Evolutionary conservation across 352 stramenopile genomes (phyloP).

Genomic region (Pythium scleroteichum): DNA sequence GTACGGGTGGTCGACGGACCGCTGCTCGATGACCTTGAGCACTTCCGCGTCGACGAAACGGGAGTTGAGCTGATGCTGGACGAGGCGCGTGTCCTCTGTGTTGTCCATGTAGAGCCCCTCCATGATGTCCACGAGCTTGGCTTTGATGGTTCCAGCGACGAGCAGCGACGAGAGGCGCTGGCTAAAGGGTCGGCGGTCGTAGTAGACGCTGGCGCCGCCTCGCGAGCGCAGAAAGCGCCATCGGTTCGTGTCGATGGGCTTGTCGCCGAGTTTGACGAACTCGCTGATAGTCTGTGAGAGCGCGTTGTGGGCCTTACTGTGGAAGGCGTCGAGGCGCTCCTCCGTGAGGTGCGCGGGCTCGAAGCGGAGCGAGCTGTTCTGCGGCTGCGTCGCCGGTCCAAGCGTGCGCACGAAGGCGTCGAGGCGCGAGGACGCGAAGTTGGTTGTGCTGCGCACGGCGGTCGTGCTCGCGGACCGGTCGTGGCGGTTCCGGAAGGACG

Average conservation of each 20-base stretch:
- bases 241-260: conserved; percentile 27
- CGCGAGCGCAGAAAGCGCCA: conserved; percentile 45
- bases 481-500: neutral
- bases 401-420: conserved; percentile 2
- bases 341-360: conserved; percentile 6
- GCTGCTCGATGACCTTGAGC: conserved; percentile 23
- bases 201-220: conserved; percentile 37
- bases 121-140: conserved; percentile 19
- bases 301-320: conserved; percentile 34
- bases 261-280: conserved; percentile 28
- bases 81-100: conserved; percentile 20
- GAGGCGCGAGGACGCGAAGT: neutral
- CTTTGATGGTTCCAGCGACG: conserved; percentile 23
- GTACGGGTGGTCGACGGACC: conserved; percentile 12
- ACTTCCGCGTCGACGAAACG: conserved; percentile 24
- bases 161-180: conserved; percentile 9
- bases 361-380: conserved; percentile 5
- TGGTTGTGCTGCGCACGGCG: neutral
- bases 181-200: conserved; percentile 23
- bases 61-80: conserved; percentile 21
- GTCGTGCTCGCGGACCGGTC: neutral
- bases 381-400: neutral
- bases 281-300: conserved; percentile 38
- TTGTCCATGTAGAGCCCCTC: conserved; percentile 28
- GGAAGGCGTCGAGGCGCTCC: conserved; percentile 40